phyloP scores from a whole-genome alignment of 108 stramenopile genomes.

The Nitzschia putrida region DNA sequence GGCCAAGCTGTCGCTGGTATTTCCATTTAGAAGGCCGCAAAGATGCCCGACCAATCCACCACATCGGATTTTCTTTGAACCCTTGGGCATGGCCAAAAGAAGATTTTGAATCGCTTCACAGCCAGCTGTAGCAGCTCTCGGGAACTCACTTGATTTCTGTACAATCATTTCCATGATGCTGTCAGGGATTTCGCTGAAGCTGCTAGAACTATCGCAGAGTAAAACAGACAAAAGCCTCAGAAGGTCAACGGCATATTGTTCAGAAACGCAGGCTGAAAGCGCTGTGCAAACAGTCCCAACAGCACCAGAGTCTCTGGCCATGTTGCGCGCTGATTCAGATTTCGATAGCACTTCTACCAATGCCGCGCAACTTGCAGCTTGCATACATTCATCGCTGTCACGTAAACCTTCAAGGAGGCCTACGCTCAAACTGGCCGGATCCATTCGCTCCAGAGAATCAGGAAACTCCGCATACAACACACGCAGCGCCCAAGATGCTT shows the following conservation, averaged over 20 bases:
- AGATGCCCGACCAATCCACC: slow-evolving; percentile 11
- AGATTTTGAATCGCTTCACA: slow-evolving; percentile 9
- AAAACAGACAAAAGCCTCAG: slow-evolving; percentile 16
- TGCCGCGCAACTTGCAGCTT: slow-evolving; percentile 3
- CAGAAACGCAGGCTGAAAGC: slow-evolving; percentile 1
- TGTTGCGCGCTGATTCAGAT: neutral
- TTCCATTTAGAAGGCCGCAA: slow-evolving; percentile 1
- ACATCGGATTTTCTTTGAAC: neutral
- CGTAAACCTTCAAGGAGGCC: slow-evolving; percentile 15
- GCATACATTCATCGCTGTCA: neutral
- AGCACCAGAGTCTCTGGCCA: neutral
- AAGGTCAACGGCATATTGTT: neutral
- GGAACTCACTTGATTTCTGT: neutral
- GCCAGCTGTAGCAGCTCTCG: neutral
- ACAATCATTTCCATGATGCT: slow-evolving; percentile 22
- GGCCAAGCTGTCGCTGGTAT: neutral
- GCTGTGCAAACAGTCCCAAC: slow-evolving; percentile 14
- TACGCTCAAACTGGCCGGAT: neutral
- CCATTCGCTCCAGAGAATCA: slow-evolving; percentile 3
- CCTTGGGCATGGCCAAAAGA: slow-evolving; percentile 1
- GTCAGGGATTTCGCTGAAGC: slow-evolving; percentile 5
- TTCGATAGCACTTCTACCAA: neutral
- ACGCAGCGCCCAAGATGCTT: slow-evolving; percentile 2
- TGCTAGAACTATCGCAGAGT: neutral
- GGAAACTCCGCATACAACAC: slow-evolving; percentile 14